Conservation (phyloP, 306 rosid genomes). For the Carpinus viminea region DNA sequence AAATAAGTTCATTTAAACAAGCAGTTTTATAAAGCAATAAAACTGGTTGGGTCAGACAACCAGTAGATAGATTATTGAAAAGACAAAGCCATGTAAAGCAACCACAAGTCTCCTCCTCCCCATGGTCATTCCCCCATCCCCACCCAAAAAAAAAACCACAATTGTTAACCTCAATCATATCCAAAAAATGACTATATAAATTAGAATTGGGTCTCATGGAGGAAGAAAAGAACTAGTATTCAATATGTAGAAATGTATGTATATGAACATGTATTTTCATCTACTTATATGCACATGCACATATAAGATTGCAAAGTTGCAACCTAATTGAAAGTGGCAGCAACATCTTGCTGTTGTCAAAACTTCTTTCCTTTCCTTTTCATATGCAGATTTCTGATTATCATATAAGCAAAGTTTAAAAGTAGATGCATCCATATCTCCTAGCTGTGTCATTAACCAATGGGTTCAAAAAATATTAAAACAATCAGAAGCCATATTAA, state of each 20-base stretch:
- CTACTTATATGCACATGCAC: neutral
- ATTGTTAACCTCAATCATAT: no score
- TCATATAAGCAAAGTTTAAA: neutral
- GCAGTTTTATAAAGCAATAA: neutral
- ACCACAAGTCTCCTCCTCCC: no score
- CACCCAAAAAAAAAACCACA: neutral
- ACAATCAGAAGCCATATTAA: no score
- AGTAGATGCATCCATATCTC: neutral
- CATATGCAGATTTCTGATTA: neutral
- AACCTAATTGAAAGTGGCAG: neutral
- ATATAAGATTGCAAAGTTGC: neutral
- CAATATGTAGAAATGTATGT: neutral
- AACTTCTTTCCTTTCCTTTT: neutral
- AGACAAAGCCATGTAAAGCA: neutral
- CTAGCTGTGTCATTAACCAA: neutral
- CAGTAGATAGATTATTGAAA: neutral
- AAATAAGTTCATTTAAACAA: neutral
- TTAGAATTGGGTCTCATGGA: neutral
- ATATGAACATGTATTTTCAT: neutral
- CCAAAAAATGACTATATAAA: neutral
- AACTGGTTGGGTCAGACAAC: neutral
- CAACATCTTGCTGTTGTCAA: neutral
- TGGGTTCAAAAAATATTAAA: no score
- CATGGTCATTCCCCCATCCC: neutral
- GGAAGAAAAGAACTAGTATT: neutral